These are phyloP conservation scores for Aspergillus neotritici DNA, from an alignment of 2,329 filamentous ascomycete species.

Conservation along the genomic window DNA sequence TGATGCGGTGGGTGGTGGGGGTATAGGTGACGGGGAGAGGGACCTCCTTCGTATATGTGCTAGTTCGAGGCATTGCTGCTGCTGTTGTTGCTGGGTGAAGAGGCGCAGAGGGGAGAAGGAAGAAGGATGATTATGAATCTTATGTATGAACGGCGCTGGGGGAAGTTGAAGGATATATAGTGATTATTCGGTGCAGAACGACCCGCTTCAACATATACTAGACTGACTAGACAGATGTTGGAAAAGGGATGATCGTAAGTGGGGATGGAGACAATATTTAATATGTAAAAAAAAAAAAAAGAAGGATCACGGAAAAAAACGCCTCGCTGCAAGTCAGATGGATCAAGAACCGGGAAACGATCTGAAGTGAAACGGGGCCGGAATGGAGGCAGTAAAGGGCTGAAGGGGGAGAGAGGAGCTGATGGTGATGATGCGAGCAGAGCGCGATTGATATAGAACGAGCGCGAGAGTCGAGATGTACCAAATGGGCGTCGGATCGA, in stretches of 20 bases:
- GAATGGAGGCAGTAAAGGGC: constrained; percentile 12
- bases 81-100: constrained; percentile 18
- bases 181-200: too few species aligned
- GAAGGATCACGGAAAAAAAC: not conserved
- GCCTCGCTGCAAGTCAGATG: not conserved
- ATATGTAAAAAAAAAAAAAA: too few species aligned
- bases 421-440: not conserved
- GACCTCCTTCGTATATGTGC: constrained; percentile 22
- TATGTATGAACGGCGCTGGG: too few species aligned
- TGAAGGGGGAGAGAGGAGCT: constrained; percentile 1
- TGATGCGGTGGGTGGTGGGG: constrained; percentile 46
- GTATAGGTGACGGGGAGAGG: constrained; percentile 41
- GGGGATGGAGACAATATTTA: too few species aligned
- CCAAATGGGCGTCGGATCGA: constrained; percentile 1
- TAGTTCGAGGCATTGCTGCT: constrained; percentile 24
- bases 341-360: not conserved
- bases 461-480: constrained; percentile 8
- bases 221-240: too few species aligned
- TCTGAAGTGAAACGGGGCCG: constrained; percentile 3
- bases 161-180: too few species aligned
- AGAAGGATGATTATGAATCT: constrained; percentile 5
- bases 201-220: too few species aligned
- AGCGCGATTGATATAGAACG: constrained; percentile 8
- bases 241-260: too few species aligned
- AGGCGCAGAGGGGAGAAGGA: constrained; percentile 7